phyloP scores from a whole-genome alignment of 164 flowering plant genomes.

The Stephania yunnanensis region DNA sequence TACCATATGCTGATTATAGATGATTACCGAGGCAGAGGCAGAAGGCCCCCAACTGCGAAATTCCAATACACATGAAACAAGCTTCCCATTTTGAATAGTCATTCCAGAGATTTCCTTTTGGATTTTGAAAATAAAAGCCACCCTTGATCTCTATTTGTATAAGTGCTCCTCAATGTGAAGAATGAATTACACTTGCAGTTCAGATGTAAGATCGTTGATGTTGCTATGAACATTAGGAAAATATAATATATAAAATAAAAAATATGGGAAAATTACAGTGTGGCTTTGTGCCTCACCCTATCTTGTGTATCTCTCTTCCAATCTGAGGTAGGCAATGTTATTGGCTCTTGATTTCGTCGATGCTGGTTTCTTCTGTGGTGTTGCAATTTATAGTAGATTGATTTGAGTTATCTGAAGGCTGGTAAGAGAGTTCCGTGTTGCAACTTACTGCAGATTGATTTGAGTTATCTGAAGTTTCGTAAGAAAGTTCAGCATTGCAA shows the following conservation, averaged over 20 bases:
- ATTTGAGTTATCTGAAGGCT: constrained; percentile 29
- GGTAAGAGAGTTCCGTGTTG: constrained; percentile 24
- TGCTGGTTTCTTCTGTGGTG: constrained; percentile 31
- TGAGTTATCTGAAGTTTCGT: constrained; percentile 28
- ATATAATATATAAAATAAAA: not conserved
- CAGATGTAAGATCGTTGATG: not conserved
- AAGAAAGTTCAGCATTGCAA: constrained; percentile 27
- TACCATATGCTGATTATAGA: not conserved
- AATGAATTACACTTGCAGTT: not conserved
- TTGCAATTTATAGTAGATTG: constrained; percentile 34
- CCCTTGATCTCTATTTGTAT: too few relatives aligned
- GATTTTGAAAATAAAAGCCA: too few relatives aligned
- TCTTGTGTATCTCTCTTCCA: constrained; percentile 6
- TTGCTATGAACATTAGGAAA: not conserved
- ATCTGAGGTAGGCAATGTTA: constrained; percentile 13
- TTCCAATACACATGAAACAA: not conserved
- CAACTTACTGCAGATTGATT: constrained; percentile 29
- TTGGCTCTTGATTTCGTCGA: constrained; percentile 50
- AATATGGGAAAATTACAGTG: not conserved
- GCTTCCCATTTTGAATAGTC: not conserved
- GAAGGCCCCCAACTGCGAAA: not conserved
- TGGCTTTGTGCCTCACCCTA: not conserved
- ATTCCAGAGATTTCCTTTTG: not conserved
- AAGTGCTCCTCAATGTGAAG: not conserved
- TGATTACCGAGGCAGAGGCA: not conserved